phyloP scores from a whole-genome alignment of 805 yeast species.

The Yarrowia alimentaria region DNA sequence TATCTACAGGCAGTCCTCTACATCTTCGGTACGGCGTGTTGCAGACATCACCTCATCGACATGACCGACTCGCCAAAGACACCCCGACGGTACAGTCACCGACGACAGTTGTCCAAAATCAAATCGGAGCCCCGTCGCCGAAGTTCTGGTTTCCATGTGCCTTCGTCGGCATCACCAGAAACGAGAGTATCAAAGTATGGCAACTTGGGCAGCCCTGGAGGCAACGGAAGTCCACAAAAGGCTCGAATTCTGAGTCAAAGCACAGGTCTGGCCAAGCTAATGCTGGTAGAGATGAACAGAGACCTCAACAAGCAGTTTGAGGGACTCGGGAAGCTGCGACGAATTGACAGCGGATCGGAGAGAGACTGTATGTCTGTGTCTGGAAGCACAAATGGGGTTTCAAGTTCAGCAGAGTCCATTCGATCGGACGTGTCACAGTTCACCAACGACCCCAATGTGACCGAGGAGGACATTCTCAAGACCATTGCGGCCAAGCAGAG shows the following conservation, averaged over 20 bases:
- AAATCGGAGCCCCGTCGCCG: slow-evolving; percentile 17
- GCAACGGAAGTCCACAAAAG: neutral
- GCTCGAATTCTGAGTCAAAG: slow-evolving; percentile 23
- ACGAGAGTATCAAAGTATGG: slow-evolving; percentile 6
- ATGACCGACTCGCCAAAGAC: slow-evolving; percentile 22
- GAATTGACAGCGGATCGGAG: neutral
- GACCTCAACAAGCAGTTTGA: slow-evolving; percentile 16
- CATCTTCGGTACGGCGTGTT: slow-evolving; percentile 5
- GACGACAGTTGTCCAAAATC: slow-evolving; percentile 20
- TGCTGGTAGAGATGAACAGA: slow-evolving; percentile 23
- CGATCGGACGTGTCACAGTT: slow-evolving; percentile 6
- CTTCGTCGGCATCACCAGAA: slow-evolving; percentile 5
- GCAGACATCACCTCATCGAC: neutral
- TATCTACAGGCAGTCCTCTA: neutral
- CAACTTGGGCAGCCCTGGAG: slow-evolving; percentile 7
- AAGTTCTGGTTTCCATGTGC: neutral
- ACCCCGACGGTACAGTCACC: slow-evolving; percentile 15
- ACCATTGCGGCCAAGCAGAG: slow-evolving; percentile 26
- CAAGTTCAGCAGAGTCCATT: neutral
- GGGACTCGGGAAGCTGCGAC: neutral
- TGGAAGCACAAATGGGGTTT: neutral
- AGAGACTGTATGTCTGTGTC: neutral
- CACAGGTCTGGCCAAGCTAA: slow-evolving; percentile 21
- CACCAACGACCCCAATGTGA: slow-evolving; percentile 4
- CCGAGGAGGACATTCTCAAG: slow-evolving; percentile 11